A percentile compares a stretch with the other conserved stretches of the same genome.
Conservation (phyloP, 768 basidiomycete species). For the Boletus tomentosulus region DNA sequence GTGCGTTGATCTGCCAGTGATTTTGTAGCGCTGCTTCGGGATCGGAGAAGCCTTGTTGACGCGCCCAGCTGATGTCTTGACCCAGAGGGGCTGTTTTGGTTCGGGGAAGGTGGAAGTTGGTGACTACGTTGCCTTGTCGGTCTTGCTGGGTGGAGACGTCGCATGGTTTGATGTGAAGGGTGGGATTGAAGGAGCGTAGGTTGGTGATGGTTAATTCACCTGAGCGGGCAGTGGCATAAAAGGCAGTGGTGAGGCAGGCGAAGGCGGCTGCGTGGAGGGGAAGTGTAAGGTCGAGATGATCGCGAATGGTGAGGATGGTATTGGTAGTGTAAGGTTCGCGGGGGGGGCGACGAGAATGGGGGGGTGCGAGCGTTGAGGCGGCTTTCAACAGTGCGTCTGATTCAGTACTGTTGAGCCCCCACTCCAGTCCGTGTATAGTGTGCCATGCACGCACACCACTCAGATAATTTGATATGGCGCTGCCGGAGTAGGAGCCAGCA, state of each 20-base stretch:
- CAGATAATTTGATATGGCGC: not conserved
- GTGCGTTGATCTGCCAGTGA: no score
- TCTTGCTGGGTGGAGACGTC: slow-evolving; percentile 22
- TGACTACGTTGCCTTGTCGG: slow-evolving; percentile 15
- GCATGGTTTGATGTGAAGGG: not conserved
- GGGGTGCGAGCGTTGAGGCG: not conserved
- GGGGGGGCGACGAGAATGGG: not conserved
- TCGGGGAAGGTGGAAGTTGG: slow-evolving; percentile 5
- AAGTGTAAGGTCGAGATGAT: not conserved
- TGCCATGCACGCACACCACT: not conserved
- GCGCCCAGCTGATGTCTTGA: slow-evolving; percentile 35
- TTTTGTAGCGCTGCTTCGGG: no score
- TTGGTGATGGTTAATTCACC: not conserved
- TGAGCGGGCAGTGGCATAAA: not conserved
- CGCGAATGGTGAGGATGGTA: not conserved
- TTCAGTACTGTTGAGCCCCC: not conserved
- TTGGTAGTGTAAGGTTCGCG: not conserved
- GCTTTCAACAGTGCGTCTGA: not conserved
- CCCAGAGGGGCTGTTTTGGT: slow-evolving; percentile 15
- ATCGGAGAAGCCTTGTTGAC: slow-evolving; percentile 30
- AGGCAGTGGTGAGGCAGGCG: not conserved
- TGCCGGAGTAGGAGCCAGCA: not conserved
- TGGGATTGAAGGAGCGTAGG: not conserved
- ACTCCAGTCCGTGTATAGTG: not conserved
- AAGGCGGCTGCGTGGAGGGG: not conserved